Evolutionary conservation across 371 early-diverging fungal species (phyloP).

Genomic region (Mucor irregularis): DNA sequence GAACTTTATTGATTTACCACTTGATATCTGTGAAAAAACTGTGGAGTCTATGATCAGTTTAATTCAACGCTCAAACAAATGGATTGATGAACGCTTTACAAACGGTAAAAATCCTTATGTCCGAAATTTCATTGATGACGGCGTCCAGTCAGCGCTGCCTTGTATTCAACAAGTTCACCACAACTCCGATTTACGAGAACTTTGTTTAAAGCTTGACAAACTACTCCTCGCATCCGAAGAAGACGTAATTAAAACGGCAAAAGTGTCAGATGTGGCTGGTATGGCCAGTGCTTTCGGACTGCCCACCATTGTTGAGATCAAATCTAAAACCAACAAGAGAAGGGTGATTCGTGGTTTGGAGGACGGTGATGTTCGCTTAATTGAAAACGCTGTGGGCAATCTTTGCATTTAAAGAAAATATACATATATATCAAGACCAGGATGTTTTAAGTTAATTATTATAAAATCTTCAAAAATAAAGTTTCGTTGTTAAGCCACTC

Average conservation of each 20-base stretch:
- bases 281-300: conserved; percentile 37
- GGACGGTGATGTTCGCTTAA: conserved; percentile 48
- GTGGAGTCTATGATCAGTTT: conserved; percentile 30
- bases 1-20: conserved; percentile 16
- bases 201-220: conserved; percentile 15
- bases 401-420: conserved; percentile 15
- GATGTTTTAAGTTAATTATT: neutral
- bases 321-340: conserved; percentile 36
- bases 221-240: conserved; percentile 14
- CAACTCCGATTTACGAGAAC: neutral
- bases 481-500: too few relatives aligned
- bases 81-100: conserved; percentile 40
- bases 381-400: conserved; percentile 46
- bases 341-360: conserved; percentile 45
- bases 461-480: too few relatives aligned
- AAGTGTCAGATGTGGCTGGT: conserved; percentile 3
- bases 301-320: conserved; percentile 17
- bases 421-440: too few relatives aligned
- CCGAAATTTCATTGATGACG: conserved; percentile 4
- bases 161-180: neutral
- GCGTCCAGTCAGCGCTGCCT: neutral
- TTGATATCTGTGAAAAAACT: conserved; percentile 20
- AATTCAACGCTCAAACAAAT: conserved; percentile 46
- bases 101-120: conserved; percentile 24
- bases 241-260: conserved; percentile 10